Conservation (phyloP, 768 basidiomycete species). For the Pholiota conissans region DNA sequence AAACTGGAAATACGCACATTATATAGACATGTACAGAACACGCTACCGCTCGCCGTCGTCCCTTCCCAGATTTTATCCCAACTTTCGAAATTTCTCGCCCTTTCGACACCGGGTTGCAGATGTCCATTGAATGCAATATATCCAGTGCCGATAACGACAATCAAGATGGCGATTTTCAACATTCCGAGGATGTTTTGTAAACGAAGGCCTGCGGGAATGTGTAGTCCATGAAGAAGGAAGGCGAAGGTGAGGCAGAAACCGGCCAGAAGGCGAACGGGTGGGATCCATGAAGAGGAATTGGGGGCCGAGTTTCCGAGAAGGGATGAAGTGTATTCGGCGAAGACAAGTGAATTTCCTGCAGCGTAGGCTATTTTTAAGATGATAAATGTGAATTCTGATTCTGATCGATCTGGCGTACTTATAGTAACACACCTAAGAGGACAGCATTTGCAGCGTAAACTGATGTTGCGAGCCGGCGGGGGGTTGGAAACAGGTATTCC, state of each 20-base stretch:
- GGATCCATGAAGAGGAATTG: constrained; percentile 6
- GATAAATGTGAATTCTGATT: too few relatives aligned
- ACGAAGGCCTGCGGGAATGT: constrained; percentile 48
- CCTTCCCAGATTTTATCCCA: too few relatives aligned
- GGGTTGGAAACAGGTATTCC: constrained; percentile 56
- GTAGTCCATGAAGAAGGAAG: constrained; percentile 39
- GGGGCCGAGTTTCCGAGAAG: constrained; percentile 15
- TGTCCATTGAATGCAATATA: constrained; percentile 37
- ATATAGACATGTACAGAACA: too few relatives aligned
- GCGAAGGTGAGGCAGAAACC: constrained; percentile 32
- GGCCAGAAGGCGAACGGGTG: constrained; percentile 25
- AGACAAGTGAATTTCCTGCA: constrained; percentile 46
- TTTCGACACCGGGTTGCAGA: constrained; percentile 20
- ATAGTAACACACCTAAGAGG: too few relatives aligned
- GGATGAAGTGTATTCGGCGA: constrained; percentile 49
- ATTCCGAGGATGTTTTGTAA: constrained; percentile 59
- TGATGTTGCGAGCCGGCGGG: constrained; percentile 53
- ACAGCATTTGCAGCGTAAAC: constrained; percentile 54
- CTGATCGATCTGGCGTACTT: too few relatives aligned
- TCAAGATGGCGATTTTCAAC: constrained; percentile 49
- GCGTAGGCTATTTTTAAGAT: too few relatives aligned
- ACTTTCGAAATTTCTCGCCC: too few relatives aligned
- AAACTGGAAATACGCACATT: too few relatives aligned
- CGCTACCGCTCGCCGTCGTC: too few relatives aligned
- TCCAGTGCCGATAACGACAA: constrained; percentile 46